phyloP scores from a whole-genome alignment of 1,139 yeast genomes.

The Yamadazyma jaroonii region DNA sequence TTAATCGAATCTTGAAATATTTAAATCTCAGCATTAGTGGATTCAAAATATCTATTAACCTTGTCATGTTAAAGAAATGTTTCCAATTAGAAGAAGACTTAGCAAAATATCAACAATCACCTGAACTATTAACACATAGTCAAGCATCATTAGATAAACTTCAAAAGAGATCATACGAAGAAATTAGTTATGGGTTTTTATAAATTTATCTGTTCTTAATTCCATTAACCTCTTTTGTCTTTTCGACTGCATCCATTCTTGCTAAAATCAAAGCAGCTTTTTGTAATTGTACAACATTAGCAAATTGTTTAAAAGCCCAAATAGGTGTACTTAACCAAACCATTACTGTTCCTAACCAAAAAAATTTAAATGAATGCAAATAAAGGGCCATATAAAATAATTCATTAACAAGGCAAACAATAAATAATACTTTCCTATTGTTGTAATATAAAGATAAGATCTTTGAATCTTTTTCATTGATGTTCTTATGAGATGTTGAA shows the following conservation, averaged over 20 bases:
- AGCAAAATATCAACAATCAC: slow-evolving; percentile 22
- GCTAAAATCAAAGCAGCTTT: slow-evolving; percentile 86
- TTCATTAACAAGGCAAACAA: slow-evolving; percentile 91
- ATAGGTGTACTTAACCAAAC: slow-evolving; percentile 72
- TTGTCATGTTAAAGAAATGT: slow-evolving; percentile 27
- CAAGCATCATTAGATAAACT: slow-evolving; percentile 28
- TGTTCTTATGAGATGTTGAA: slow-evolving; percentile 78
- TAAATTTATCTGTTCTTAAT: neutral
- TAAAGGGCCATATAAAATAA: slow-evolving; percentile 88
- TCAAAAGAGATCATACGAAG: slow-evolving; percentile 26
- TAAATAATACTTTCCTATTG: slow-evolving; percentile 75
- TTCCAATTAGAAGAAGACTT: slow-evolving; percentile 35
- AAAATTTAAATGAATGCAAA: slow-evolving; percentile 63
- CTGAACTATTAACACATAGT: slow-evolving; percentile 35
- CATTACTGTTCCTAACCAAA: slow-evolving; percentile 67
- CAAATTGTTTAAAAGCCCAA: slow-evolving; percentile 87
- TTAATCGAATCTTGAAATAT: slow-evolving; percentile 29
- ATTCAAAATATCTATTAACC: slow-evolving; percentile 31
- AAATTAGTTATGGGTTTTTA: slow-evolving; percentile 24
- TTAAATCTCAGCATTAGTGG: slow-evolving; percentile 45
- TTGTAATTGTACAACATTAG: slow-evolving; percentile 84
- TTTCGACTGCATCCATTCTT: slow-evolving; percentile 69
- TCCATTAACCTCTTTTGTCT: slow-evolving; percentile 17
- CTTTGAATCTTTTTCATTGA: slow-evolving; percentile 67
- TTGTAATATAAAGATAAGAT: slow-evolving; percentile 84